Percentiles rank a stretch among this genome's conserved stretches.
phyloP scores from a whole-genome alignment of 257 asterid genomes.

The Nicotiana noctiflora region DNA sequence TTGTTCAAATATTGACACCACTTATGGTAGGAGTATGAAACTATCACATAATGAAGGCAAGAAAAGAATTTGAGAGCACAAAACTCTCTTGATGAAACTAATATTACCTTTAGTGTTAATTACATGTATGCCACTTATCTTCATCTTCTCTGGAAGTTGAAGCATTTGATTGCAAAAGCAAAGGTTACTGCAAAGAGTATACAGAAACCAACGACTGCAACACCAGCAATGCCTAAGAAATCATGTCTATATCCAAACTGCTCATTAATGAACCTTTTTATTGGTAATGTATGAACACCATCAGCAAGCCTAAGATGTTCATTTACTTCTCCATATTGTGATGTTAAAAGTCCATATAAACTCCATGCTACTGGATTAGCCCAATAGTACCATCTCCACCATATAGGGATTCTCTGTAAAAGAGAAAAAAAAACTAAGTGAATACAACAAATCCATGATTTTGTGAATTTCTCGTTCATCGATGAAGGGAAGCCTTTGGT shows the following conservation, averaged over 20 bases:
- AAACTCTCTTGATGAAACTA: neutral
- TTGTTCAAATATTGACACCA: too few species aligned
- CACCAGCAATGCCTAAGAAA: constrained; percentile 51
- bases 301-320: constrained; percentile 45
- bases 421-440: neutral
- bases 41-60: neutral
- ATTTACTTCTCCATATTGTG: constrained; percentile 67
- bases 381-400: constrained; percentile 99
- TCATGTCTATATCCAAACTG: constrained; percentile 73
- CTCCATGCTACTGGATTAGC: constrained; percentile 87
- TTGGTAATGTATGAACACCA: constrained; percentile 37
- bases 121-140: neutral
- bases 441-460: neutral
- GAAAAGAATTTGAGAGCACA: neutral
- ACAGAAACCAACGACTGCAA: constrained; percentile 57
- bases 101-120: neutral
- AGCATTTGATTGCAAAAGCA: constrained; percentile 60
- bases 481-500: too few species aligned
- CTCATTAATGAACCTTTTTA: constrained; percentile 45
- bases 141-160: constrained; percentile 76
- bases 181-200: constrained; percentile 55
- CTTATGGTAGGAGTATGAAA: neutral
- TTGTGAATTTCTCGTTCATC: too few species aligned
- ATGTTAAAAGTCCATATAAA: constrained; percentile 70
- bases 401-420: constrained; percentile 76